Evolutionary conservation across 441 rosid species (phyloP).

Genomic region (Croton setiger): DNA sequence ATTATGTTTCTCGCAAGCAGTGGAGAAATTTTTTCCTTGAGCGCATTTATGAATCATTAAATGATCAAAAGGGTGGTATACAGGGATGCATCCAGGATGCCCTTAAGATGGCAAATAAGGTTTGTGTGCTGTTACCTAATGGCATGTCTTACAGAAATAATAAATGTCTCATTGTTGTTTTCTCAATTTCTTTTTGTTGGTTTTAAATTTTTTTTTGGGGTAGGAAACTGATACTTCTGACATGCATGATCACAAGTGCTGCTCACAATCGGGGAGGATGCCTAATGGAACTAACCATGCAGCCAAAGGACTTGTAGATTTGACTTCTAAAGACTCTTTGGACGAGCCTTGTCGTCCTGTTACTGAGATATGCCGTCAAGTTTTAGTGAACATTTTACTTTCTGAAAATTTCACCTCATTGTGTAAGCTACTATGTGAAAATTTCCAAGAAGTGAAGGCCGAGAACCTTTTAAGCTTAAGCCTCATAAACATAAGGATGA

Average conservation of each 20-base stretch:
- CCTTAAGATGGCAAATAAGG: constrained; percentile 38
- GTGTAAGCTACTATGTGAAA: constrained; percentile 65
- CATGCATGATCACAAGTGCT: constrained; percentile 29
- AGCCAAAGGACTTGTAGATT: constrained; percentile 31
- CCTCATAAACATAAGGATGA: constrained; percentile 65
- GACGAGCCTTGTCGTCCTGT: constrained; percentile 35
- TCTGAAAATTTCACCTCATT: constrained; percentile 73
- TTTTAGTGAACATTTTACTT: constrained; percentile 52
- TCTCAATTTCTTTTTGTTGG: constrained; percentile 9
- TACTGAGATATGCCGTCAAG: constrained; percentile 58
- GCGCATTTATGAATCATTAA: constrained; percentile 40
- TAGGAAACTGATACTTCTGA: constrained; percentile 47
- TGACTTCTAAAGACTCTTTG: constrained; percentile 35
- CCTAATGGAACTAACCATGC: constrained; percentile 36
- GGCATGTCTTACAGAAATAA: constrained; percentile 2
- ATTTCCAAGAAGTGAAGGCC: constrained; percentile 59
- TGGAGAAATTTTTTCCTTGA: constrained; percentile 46
- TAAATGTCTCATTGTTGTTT: not conserved
- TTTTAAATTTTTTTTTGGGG: constrained; percentile 8
- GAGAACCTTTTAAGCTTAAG: constrained; percentile 49
- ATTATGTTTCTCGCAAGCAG: constrained; percentile 27
- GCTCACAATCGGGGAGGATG: constrained; percentile 25
- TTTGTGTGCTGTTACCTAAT: constrained; percentile 25
- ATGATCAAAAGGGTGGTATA: constrained; percentile 44
- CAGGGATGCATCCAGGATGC: constrained; percentile 46